phyloP scores from a whole-genome alignment of 2,329 filamentous ascomycete genomes.

The Saccharata proteae region DNA sequence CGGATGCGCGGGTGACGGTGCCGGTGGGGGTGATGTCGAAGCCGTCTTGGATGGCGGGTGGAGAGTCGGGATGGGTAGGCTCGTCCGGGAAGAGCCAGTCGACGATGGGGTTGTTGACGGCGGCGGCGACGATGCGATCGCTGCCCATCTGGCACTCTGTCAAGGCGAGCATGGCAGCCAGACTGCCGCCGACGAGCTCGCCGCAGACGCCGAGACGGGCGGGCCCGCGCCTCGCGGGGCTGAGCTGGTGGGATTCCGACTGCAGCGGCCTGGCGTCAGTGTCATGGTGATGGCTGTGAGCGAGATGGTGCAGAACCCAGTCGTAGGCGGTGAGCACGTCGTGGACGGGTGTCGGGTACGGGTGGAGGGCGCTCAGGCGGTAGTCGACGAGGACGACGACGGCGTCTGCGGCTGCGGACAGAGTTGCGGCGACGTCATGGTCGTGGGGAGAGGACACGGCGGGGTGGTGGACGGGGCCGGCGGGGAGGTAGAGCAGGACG shows the following conservation, averaged over 20 bases:
- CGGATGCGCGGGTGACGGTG: too few relatives aligned
- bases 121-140: constrained; percentile 31
- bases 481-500: constrained; percentile 31
- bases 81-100: constrained; percentile 39
- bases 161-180: constrained; percentile 37
- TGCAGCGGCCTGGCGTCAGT: constrained; percentile 8
- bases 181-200: constrained; percentile 34
- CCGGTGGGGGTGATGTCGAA: too few relatives aligned
- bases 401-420: constrained; percentile 25
- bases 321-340: constrained; percentile 36
- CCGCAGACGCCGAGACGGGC: constrained; percentile 32
- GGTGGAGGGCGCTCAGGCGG: constrained; percentile 23
- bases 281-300: constrained; percentile 12
- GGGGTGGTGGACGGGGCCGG: constrained; percentile 25
- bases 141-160: constrained; percentile 34
- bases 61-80: too few relatives aligned
- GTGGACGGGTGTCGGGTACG: constrained; percentile 35
- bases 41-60: too few relatives aligned
- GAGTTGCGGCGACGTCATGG: constrained; percentile 18
- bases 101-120: constrained; percentile 34
- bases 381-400: constrained; percentile 36
- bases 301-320: constrained; percentile 31
- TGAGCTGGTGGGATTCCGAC: constrained; percentile 1
- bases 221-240: constrained; percentile 8
- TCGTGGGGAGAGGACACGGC: constrained; percentile 7